These are phyloP conservation scores for Gossypium schwendimanii DNA, from an alignment of 441 rosid species.

Conservation along the genomic window DNA sequence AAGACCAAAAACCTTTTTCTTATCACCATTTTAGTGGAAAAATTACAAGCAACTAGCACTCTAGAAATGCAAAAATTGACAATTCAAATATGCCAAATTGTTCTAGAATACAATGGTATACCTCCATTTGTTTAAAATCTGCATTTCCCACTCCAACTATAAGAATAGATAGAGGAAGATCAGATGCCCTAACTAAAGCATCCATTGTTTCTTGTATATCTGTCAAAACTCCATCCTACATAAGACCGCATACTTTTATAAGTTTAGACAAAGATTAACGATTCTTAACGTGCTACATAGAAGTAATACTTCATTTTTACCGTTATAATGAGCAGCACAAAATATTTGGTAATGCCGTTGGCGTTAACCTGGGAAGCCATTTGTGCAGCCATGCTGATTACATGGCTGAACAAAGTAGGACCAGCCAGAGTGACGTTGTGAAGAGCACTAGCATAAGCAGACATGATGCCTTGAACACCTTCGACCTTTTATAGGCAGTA, in stretches of 20 bases:
- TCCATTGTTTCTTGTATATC: constrained; percentile 57
- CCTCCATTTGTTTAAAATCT: constrained; percentile 74
- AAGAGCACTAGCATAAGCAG: constrained; percentile 59
- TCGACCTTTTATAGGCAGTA: constrained; percentile 43
- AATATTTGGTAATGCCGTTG: constrained; percentile 38
- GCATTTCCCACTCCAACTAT: constrained; percentile 65
- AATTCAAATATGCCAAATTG: constrained; percentile 15
- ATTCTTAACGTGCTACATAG: background rate
- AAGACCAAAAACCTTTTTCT: background rate
- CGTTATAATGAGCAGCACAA: constrained; percentile 71
- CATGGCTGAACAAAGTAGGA: constrained; percentile 72
- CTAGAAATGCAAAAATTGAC: background rate
- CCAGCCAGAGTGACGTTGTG: constrained; percentile 57
- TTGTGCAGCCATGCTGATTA: constrained; percentile 64
- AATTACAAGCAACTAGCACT: background rate
- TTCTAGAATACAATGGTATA: constrained; percentile 21
- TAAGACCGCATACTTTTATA: constrained; percentile 3
- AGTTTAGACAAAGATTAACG: background rate
- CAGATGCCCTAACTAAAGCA: constrained; percentile 65
- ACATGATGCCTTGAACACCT: constrained; percentile 74
- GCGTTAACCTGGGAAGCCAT: constrained; percentile 54
- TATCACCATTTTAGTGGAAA: background rate
- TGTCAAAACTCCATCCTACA: constrained; percentile 71
- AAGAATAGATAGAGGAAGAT: constrained; percentile 65
- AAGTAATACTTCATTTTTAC: constrained; percentile 28